Evolutionary conservation across 805 yeast species (phyloP).

Genomic region (Nakazawaea laoshanensis): DNA sequence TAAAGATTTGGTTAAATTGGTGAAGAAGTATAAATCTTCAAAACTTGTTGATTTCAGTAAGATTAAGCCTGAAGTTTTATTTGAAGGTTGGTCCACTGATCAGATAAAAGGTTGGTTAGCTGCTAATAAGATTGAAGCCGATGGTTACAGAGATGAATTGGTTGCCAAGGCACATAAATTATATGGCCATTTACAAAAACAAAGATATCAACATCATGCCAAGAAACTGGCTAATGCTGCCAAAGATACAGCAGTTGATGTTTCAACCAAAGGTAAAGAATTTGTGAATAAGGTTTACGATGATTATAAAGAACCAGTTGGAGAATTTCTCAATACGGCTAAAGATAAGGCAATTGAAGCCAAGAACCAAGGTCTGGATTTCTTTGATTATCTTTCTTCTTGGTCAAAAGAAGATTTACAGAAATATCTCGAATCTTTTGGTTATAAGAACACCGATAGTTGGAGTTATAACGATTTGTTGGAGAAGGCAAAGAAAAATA

Average conservation of each 20-base stretch:
- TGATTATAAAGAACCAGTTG: constrained; percentile 10
- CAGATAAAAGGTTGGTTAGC: constrained; percentile 31
- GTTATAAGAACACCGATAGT: constrained; percentile 22
- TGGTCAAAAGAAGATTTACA: constrained; percentile 36
- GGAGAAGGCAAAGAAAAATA: constrained; percentile 30
- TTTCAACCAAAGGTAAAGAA: constrained; percentile 14
- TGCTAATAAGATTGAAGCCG: constrained; percentile 19
- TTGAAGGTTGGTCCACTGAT: constrained; percentile 30
- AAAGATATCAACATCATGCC: constrained; percentile 8
- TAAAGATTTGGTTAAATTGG: constrained; percentile 29
- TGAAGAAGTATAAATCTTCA: constrained; percentile 26
- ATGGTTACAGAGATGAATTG: constrained; percentile 20
- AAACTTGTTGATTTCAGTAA: constrained; percentile 17
- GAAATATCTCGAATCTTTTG: constrained; percentile 32
- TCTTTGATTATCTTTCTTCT: constrained; percentile 19
- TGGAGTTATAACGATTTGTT: constrained; percentile 26
- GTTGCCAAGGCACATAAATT: constrained; percentile 15
- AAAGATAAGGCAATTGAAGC: constrained; percentile 12
- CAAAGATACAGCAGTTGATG: constrained; percentile 10
- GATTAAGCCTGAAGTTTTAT: constrained; percentile 17
- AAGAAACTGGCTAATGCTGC: constrained; percentile 9
- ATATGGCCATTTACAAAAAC: constrained; percentile 9
- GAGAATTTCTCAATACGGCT: constrained; percentile 10
- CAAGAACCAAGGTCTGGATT: constrained; percentile 11
- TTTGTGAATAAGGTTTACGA: constrained; percentile 13